These are phyloP conservation scores for Aspergillus awamori DNA, from an alignment of 2,329 filamentous ascomycete species.

Conservation along the genomic window DNA sequence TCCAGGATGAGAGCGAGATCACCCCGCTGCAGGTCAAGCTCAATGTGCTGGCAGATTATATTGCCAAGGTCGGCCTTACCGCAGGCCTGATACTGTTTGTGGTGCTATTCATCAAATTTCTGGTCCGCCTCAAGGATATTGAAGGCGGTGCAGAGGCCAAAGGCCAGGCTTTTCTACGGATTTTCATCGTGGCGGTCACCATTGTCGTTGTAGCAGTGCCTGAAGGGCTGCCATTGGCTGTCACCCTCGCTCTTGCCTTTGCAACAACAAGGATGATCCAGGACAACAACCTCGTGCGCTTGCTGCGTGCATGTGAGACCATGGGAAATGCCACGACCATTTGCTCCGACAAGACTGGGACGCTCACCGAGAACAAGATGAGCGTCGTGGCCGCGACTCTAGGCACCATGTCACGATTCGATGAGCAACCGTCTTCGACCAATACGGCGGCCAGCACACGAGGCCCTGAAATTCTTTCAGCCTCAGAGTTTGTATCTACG, in stretches of 20 bases:
- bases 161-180: constrained; percentile 59
- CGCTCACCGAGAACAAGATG: constrained; percentile 67
- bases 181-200: constrained; percentile 62
- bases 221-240: constrained; percentile 63
- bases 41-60: constrained; percentile 77
- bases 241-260: constrained; percentile 64
- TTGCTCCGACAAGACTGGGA: constrained; percentile 69
- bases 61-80: constrained; percentile 72
- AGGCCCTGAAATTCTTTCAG: constrained; percentile 47
- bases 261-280: constrained; percentile 65
- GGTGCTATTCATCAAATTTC: constrained; percentile 77
- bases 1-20: constrained; percentile 74
- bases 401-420: constrained; percentile 50
- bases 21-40: constrained; percentile 79
- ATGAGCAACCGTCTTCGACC: constrained; percentile 41
- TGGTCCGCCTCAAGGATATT: constrained; percentile 62
- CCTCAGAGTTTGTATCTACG: constrained; percentile 57
- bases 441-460: constrained; percentile 23
- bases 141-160: constrained; percentile 50
- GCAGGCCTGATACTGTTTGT: constrained; percentile 76
- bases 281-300: constrained; percentile 64
- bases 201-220: constrained; percentile 64
- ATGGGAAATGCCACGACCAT: constrained; percentile 68
- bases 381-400: constrained; percentile 61
- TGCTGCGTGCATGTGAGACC: constrained; percentile 63